These are phyloP conservation scores for Gymnopilus junonius DNA, from an alignment of 768 basidiomycete genomes.

Conservation along the genomic window DNA sequence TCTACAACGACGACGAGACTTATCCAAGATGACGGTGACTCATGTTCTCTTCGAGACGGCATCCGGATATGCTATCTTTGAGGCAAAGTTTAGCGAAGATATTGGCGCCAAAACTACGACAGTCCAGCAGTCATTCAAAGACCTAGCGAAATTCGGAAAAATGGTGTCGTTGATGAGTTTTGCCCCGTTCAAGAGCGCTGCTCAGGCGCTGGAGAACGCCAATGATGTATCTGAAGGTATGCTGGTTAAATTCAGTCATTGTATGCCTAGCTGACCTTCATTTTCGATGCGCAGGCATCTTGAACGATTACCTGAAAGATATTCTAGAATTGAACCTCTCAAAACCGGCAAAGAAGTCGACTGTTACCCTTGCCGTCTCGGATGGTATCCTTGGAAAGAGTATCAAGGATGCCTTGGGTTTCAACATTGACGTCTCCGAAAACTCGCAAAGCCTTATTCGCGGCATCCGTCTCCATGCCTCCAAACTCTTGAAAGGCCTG, in stretches of 20 bases:
- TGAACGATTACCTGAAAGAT: conserved; percentile 83
- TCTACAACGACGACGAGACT: conserved; percentile 37
- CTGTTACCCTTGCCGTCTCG: conserved; percentile 77
- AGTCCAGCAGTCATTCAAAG: conserved; percentile 86
- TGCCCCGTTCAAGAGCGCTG: conserved; percentile 92
- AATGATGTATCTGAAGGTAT: conserved; percentile 96
- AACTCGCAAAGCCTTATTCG: conserved; percentile 85
- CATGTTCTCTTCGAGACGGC: conserved; percentile 94
- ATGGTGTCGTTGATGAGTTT: conserved; percentile 93
- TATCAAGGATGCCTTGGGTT: conserved; percentile 72
- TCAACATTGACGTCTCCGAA: conserved; percentile 84
- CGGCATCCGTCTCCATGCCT: conserved; percentile 89
- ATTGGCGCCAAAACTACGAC: conserved; percentile 79
- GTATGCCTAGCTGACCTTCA: conserved; percentile 6
- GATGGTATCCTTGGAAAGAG: conserved; percentile 76
- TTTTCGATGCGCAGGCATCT: conserved; percentile 57
- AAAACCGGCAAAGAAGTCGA: conserved; percentile 71
- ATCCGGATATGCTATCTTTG: conserved; percentile 93
- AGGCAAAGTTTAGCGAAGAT: conserved; percentile 85
- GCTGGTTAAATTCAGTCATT: conserved; percentile 24
- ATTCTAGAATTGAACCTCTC: conserved; percentile 88
- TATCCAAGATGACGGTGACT: conserved; percentile 67
- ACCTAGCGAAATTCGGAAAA: conserved; percentile 87
- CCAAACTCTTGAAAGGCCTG: conserved; percentile 88
- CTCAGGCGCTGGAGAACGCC: conserved; percentile 92